These are phyloP conservation scores for Linaria vulgaris DNA, from an alignment of 257 asterid genomes.

Conservation along the genomic window DNA sequence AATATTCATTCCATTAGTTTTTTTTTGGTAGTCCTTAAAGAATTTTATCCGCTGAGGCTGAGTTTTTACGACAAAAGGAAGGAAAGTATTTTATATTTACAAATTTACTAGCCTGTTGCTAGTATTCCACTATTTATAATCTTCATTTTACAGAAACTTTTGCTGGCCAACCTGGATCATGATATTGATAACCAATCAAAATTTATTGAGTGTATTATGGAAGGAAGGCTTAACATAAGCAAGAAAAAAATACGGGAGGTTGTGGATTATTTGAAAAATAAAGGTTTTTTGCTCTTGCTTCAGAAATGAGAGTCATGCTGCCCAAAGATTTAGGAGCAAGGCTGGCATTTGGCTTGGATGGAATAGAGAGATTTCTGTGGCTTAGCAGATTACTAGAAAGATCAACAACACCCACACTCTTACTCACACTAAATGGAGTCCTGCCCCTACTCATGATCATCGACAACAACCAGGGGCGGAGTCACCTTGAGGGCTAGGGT, in stretches of 20 bases:
- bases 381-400: conserved; percentile 68
- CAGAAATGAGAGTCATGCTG: conserved; percentile 72
- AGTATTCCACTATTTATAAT: neutral
- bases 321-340: conserved; percentile 64
- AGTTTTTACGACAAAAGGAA: conserved; percentile 79
- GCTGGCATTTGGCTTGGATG: conserved; percentile 58
- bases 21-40: conserved; percentile 78
- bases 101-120: too few species aligned
- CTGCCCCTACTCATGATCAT: conserved; percentile 42
- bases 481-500: too few species aligned
- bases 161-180: conserved; percentile 64
- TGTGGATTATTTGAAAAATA: conserved; percentile 70
- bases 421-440: conserved; percentile 54
- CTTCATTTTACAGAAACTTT: conserved; percentile 52
- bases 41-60: conserved; percentile 72
- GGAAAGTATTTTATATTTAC: conserved; percentile 41
- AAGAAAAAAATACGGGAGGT: conserved; percentile 81
- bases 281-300: conserved; percentile 72
- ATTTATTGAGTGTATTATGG: conserved; percentile 76
- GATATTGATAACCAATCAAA: conserved; percentile 82
- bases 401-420: conserved; percentile 76
- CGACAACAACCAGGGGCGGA: too few species aligned
- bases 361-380: conserved; percentile 89
- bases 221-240: conserved; percentile 80
- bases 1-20: neutral